These are phyloP conservation scores for Coemansia sp. DNA, from an alignment of 192 early-diverging fungal species.

Conservation along the genomic window DNA sequence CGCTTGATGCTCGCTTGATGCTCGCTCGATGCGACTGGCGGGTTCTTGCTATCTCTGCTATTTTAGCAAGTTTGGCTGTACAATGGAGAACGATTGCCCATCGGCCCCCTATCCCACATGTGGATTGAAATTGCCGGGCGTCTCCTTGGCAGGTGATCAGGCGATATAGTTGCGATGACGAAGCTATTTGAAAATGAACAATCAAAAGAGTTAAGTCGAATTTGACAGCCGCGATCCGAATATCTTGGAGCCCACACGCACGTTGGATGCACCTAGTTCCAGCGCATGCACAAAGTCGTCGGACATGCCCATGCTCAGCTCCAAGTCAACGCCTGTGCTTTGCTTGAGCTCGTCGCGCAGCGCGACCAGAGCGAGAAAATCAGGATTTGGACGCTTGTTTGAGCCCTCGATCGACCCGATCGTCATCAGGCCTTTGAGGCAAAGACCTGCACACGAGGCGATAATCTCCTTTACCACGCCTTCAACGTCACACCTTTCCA, in stretches of 20 bases:
- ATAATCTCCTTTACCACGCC: constrained; percentile 65
- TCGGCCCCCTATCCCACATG: neutral
- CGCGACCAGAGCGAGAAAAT: constrained; percentile 44
- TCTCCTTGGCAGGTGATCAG: too few species aligned
- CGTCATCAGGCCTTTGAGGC: constrained; percentile 90
- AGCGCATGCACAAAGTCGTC: constrained; percentile 88
- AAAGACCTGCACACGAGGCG: constrained; percentile 64
- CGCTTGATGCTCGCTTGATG: too few species aligned
- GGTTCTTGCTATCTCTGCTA: neutral
- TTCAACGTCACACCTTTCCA: constrained; percentile 55
- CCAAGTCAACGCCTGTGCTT: constrained; percentile 50
- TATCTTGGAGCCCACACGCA: constrained; percentile 90
- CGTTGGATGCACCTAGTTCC: constrained; percentile 81
- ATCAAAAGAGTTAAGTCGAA: neutral
- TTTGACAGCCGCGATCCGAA: constrained; percentile 69
- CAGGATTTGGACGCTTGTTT: constrained; percentile 51
- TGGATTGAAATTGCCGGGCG: constrained; percentile 1
- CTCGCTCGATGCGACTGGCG: too few species aligned
- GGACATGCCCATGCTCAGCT: constrained; percentile 98
- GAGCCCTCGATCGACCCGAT: constrained; percentile 76
- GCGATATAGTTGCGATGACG: too few species aligned
- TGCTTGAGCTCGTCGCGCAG: constrained; percentile 37
- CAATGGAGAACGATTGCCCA: neutral
- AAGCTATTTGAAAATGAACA: neutral
- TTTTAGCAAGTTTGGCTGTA: too few species aligned